Conservation (phyloP, 1,284 basidiomycete species). For the Fomitopsis schrenkii region DNA sequence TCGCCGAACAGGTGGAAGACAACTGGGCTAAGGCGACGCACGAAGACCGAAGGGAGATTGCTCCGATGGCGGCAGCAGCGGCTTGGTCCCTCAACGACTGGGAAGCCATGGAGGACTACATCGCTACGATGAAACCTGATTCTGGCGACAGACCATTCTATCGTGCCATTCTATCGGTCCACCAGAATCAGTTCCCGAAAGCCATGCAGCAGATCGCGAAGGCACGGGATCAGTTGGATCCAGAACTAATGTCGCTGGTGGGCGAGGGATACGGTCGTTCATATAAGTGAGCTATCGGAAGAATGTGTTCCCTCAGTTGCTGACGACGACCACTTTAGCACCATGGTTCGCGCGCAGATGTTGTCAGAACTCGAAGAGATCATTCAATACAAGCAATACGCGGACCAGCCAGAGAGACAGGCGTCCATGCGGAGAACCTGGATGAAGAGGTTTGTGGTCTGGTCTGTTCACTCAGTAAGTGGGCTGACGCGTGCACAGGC, state of each 20-base stretch:
- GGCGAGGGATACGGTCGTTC: conserved; percentile 96
- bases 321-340: conserved; percentile 40
- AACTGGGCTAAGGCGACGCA: conserved; percentile 83
- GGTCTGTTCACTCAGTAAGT: not conserved
- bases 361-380: conserved; percentile 98
- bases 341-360: conserved; percentile 98
- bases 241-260: conserved; percentile 89
- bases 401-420: conserved; percentile 92
- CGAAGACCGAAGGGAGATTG: conserved; percentile 89
- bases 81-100: conserved; percentile 97
- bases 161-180: conserved; percentile 92
- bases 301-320: conserved; percentile 8
- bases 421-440: conserved; percentile 86
- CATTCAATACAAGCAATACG: conserved; percentile 91
- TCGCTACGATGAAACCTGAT: conserved; percentile 90
- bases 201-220: conserved; percentile 90
- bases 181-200: conserved; percentile 93
- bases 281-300: conserved; percentile 74
- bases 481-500: conserved; percentile 35
- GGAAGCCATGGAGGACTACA: conserved; percentile 99
- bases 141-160: conserved; percentile 96
- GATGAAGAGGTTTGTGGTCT: conserved; percentile 78
- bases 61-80: conserved; percentile 95
- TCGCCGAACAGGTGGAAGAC: conserved; percentile 85
- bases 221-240: conserved; percentile 92